These are phyloP conservation scores for Pichia sporocuriosa DNA, from an alignment of 805 yeast genomes.

Conservation along the genomic window DNA sequence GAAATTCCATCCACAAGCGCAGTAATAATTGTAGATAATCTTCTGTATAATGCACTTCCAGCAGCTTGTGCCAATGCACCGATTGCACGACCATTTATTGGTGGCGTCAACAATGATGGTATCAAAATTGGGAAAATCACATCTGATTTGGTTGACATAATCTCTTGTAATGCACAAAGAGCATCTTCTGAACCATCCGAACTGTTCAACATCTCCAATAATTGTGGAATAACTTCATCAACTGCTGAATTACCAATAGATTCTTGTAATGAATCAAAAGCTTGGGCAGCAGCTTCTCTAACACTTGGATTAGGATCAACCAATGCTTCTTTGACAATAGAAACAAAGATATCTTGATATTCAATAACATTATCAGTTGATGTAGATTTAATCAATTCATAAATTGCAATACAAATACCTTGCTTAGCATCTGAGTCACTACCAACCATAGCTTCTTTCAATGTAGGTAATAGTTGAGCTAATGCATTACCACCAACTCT, in stretches of 20 bases:
- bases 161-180: slow-evolving; percentile 79
- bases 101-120: slow-evolving; percentile 76
- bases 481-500: slow-evolving; percentile 88
- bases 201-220: slow-evolving; percentile 59
- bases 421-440: slow-evolving; percentile 83
- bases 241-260: slow-evolving; percentile 78
- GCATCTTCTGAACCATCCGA: slow-evolving; percentile 57
- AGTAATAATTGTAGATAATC: slow-evolving; percentile 67
- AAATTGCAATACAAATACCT: slow-evolving; percentile 92
- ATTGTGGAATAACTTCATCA: slow-evolving; percentile 81
- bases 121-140: slow-evolving; percentile 89
- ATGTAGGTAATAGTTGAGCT: slow-evolving; percentile 75
- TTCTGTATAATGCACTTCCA: slow-evolving; percentile 69
- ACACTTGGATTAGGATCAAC: slow-evolving; percentile 68
- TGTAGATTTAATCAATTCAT: slow-evolving; percentile 77
- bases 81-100: slow-evolving; percentile 83
- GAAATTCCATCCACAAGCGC: slow-evolving; percentile 60
- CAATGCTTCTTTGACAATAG: slow-evolving; percentile 70
- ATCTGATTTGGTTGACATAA: slow-evolving; percentile 85
- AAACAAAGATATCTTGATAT: slow-evolving; percentile 63
- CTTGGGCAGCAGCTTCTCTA: slow-evolving; percentile 84
- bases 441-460: slow-evolving; percentile 54
- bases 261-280: slow-evolving; percentile 82
- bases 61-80: slow-evolving; percentile 87
- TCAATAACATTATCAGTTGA: slow-evolving; percentile 50